These are phyloP conservation scores for Umbellularia californica DNA, from an alignment of 164 flowering plant genomes.

Conservation along the genomic window DNA sequence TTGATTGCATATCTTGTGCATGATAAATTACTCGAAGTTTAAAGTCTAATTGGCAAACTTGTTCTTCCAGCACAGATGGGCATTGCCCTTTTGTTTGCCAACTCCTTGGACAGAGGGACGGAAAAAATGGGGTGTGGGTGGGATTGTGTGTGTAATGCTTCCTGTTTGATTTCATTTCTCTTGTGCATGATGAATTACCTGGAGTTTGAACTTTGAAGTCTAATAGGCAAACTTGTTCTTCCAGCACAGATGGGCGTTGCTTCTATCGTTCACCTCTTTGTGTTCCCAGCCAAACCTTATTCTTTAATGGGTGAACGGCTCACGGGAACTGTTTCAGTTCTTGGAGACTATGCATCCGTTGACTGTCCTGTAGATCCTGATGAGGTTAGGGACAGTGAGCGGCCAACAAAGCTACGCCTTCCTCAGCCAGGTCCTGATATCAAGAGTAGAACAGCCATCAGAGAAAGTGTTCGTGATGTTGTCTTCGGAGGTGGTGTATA, in stretches of 20 bases:
- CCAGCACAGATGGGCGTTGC: conserved; percentile 99
- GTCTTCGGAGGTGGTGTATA: conserved; percentile 87
- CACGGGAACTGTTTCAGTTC: conserved; percentile 72
- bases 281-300: conserved; percentile 91
- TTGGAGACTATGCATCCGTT: conserved; percentile 87
- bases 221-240: conserved; percentile 42
- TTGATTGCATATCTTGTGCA: too few species aligned
- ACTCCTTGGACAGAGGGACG: too few species aligned
- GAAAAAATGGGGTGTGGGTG: too few species aligned
- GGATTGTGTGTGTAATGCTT: too few species aligned
- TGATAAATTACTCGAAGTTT: background rate
- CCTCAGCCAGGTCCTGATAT: conserved; percentile 66
- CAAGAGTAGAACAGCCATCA: conserved; percentile 68
- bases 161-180: too few species aligned
- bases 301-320: conserved; percentile 75
- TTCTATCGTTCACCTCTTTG: conserved; percentile 86
- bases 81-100: conserved; percentile 35
- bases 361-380: conserved; percentile 96
- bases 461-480: conserved; percentile 89
- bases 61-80: conserved; percentile 95
- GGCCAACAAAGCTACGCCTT: conserved; percentile 84
- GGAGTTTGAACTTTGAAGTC: conserved; percentile 14
- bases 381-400: conserved; percentile 93
- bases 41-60: conserved; percentile 34
- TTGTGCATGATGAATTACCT: background rate